Base-by-base conservation (phyloP, 2,329 filamentous ascomycete genomes). In the Trichoderma citrinoviride region DNA sequence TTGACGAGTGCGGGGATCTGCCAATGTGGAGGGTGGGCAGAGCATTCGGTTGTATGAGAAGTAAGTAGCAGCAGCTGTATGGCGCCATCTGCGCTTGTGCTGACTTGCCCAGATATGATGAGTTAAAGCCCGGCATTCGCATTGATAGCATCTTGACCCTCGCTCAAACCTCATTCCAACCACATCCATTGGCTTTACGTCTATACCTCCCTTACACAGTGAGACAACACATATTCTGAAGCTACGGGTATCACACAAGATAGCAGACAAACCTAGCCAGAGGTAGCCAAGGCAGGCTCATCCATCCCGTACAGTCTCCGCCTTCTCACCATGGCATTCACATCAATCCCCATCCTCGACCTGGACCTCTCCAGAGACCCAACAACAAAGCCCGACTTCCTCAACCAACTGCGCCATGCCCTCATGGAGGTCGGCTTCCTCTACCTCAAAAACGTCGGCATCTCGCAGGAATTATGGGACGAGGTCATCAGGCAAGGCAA, bases 371-470 rank as follows among this genome's bases (percentile, higher is more conserved):
- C 91, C 44, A 80, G 82, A 68, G 78, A 87, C 69, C 82, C 85
- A 19, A 78, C 79, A 5, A 88, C 90, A 0, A 96, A 95, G 77
- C 84, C 90, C 2, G 79, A 78, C 37, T 95, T 96, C 71, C 83
- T 96, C 0, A 76, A 80, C 0, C 82, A 91, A 61, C 82, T 96
- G 37, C 89, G 90, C 17, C 81, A 90, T 76, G 91, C 91, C 0
- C 79, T 96, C 37, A 85, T 96, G 71, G 90, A 94, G 74, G 90
- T 96, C n/a, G 92, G 92, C 1, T 96, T 96, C 72, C 76, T 96
- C 23, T 96, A 96, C 73, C 84, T 96, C 67, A 89, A 88, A 73
- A 93, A 96, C 72, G 88, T 91, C 2, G 90, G 89, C 23, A 87
- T 94, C 57, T 81, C 89, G 5, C 83, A 88, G 17, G 79, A 84